Conservation (phyloP, 108 stramenopile genomes). For the Phaeodactylum tricornutum region DNA sequence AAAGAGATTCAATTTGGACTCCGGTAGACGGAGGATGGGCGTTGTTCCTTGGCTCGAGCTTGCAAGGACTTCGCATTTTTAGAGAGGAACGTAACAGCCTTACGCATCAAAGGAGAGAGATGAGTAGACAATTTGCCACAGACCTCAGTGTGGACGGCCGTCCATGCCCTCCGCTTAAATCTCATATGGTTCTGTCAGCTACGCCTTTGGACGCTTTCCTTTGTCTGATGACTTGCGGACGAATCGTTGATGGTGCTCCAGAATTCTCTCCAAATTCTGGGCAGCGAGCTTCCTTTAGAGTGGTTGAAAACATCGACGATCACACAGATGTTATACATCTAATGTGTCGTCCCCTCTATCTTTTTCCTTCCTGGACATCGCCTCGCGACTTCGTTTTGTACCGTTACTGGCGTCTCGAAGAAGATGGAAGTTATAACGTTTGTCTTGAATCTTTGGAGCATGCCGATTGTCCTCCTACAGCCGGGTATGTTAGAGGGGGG, state of each 20-base stretch:
- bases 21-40: slow-evolving; percentile 64
- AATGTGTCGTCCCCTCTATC: slow-evolving; percentile 68
- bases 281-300: slow-evolving; percentile 59
- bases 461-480: slow-evolving; percentile 52
- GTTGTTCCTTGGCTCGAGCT: slow-evolving; percentile 34
- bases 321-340: slow-evolving; percentile 85
- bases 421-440: slow-evolving; percentile 81
- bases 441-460: slow-evolving; percentile 75
- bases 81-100: slow-evolving; percentile 44
- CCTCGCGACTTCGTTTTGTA: slow-evolving; percentile 82
- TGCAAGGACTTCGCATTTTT: slow-evolving; percentile 59
- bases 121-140: slow-evolving; percentile 4
- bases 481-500: slow-evolving; percentile 73
- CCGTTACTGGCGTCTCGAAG: slow-evolving; percentile 86
- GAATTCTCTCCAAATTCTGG: slow-evolving; percentile 42
- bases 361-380: slow-evolving; percentile 84
- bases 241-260: slow-evolving; percentile 16
- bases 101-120: too few species aligned
- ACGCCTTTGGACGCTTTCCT: slow-evolving; percentile 73
- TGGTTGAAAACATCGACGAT: slow-evolving; percentile 83
- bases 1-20: slow-evolving; percentile 37
- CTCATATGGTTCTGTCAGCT: slow-evolving; percentile 56
- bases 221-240: slow-evolving; percentile 66
- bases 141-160: slow-evolving; percentile 22
- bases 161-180: slow-evolving; percentile 54